Conservation (phyloP, 371 early-diverging fungal species). For the Blastocladiella emersonii region DNA sequence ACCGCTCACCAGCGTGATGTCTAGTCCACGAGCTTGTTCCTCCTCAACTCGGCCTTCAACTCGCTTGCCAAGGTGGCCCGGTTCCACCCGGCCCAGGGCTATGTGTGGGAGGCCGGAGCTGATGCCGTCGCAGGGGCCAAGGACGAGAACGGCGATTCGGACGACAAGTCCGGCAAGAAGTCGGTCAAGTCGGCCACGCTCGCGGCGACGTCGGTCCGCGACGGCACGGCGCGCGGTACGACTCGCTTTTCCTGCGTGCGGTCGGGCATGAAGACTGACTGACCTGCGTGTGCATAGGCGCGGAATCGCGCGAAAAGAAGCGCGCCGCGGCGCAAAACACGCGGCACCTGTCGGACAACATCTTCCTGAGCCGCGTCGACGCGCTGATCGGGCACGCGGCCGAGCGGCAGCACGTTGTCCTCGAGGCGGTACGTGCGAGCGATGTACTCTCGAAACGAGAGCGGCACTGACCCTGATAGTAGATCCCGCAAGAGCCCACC, state of each 20-base stretch:
- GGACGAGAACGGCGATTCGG: background rate
- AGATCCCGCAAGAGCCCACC: too few relatives aligned
- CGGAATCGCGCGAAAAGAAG: too few relatives aligned
- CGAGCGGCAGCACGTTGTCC: background rate
- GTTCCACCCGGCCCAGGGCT: slow-evolving; percentile 59
- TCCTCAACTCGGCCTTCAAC: slow-evolving; percentile 55
- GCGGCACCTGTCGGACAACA: background rate
- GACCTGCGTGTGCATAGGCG: too few relatives aligned
- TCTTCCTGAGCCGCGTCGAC: background rate
- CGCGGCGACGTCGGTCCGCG: too few relatives aligned
- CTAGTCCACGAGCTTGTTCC: slow-evolving; percentile 50
- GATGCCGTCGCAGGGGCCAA: background rate
- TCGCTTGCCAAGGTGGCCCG: slow-evolving; percentile 44
- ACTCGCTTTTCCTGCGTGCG: too few relatives aligned
- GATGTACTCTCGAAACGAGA: too few relatives aligned
- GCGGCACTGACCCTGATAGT: too few relatives aligned
- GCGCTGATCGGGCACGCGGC: background rate
- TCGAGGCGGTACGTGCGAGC: too few relatives aligned
- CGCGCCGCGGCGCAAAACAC: too few relatives aligned
- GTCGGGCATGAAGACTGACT: too few relatives aligned
- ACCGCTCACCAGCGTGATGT: background rate
- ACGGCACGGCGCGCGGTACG: too few relatives aligned
- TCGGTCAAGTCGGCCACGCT: too few relatives aligned
- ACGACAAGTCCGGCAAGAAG: background rate
- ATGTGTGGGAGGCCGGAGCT: slow-evolving; percentile 45